Base-by-base conservation (phyloP, 257 asterid genomes). In the Thymus mandschuricus region DNA sequence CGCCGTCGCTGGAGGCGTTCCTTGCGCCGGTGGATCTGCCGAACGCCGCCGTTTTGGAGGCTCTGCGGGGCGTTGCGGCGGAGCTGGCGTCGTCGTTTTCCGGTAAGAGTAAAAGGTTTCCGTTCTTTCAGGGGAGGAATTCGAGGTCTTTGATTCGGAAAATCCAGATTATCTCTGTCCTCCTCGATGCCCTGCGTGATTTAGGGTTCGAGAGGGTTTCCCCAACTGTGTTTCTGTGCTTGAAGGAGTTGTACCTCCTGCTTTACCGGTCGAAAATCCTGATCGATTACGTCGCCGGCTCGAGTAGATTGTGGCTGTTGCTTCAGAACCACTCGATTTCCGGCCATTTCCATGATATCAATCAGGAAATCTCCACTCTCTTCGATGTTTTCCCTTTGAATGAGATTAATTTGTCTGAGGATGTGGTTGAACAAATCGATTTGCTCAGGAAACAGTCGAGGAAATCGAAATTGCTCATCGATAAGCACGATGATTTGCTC, bases 211-310 rank as follows among this genome's bases (percentile, higher is more conserved):
- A 84, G 45, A 60, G 45, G 63, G 65, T 83, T 54, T 56, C 83
- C 56, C 81, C 81, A 11, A 83, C 95, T 0, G 82, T 76, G 66
- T 81, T 82, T 74, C 61, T 94, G 8, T 94, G 97, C 95, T 86
- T 94, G 76, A 89, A 91, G 83, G 97, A 94, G 85, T 79, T 94
- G 86, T 94, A 94, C 87, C 91, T 94, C 69, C 85, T 89, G 82
- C 91, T 94, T 64, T 86, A 89, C 84, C 81, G 99, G 83, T 84
- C 95, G 15, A 92, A 83, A 76, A 85, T 89, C 68, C 64, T 95
- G 83, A 88, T 94, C 60, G 98, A 92, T 75, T 88, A 88, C 52
- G 86, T 91, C 1, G 76, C 61, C 10, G 85, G 85, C 34, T 87
- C 97, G 35, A 86, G 97, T 81, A 94, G 86, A 79, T 68, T 94